A percentile compares a stretch with the other conserved stretches of the same genome.
Conservation (phyloP, 805 yeast species). For the Suhomyces sp. region DNA sequence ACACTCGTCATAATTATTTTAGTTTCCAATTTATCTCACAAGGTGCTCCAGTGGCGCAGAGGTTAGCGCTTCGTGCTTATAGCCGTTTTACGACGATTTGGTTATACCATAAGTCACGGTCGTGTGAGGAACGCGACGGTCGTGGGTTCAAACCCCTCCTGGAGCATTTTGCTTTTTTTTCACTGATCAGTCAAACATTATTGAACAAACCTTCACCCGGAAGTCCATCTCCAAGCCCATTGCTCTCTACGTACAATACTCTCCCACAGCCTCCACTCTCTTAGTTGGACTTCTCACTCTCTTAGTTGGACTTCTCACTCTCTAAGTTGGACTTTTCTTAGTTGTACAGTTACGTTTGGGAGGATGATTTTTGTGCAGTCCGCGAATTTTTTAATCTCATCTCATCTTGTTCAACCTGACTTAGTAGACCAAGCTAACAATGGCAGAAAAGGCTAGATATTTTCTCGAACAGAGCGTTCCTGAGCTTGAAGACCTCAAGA, state of each 20-base stretch:
- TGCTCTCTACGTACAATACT: no score
- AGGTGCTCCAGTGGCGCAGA: constrained; percentile 50
- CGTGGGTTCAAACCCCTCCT: constrained; percentile 56
- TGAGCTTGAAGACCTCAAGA: constrained; percentile 83
- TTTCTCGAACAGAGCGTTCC: constrained; percentile 73
- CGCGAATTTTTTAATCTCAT: neutral
- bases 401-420: neutral
- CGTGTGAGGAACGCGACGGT: constrained; percentile 57
- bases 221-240: neutral
- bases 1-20: no score
- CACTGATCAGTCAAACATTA: no score
- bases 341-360: no score
- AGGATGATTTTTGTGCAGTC: constrained; percentile 4
- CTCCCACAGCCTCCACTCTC: no score
- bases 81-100: constrained; percentile 42
- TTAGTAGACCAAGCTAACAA: constrained; percentile 7
- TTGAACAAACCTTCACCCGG: no score
- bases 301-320: no score
- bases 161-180: constrained; percentile 45
- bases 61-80: constrained; percentile 57
- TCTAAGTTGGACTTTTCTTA: no score
- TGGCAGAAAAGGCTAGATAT: constrained; percentile 49
- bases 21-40: neutral
- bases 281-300: no score
- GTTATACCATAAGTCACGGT: constrained; percentile 49